Conservation (phyloP, 2,329 filamentous ascomycete genomes). For the Aureobasidium subglaciale region DNA sequence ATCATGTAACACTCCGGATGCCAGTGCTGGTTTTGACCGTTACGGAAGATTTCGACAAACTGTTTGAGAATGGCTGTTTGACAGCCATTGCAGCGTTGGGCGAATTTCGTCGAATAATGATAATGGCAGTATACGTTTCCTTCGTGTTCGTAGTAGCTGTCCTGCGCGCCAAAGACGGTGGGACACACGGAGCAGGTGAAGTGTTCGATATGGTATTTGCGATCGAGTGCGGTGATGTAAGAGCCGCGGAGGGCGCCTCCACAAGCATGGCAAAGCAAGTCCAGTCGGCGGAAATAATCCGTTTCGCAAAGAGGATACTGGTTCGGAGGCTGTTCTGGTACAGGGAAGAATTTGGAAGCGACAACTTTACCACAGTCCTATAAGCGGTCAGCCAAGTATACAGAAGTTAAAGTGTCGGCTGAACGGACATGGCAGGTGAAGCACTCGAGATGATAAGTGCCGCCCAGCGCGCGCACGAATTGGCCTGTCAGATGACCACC, state of each 20-base stretch:
- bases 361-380: constrained; percentile 97
- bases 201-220: constrained; percentile 98
- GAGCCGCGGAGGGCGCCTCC: constrained; percentile 88
- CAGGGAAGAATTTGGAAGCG: constrained; percentile 97
- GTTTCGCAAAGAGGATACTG: constrained; percentile 97
- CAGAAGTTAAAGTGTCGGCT: constrained; percentile 19
- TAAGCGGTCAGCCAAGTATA: constrained; percentile 21
- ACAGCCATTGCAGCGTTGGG: constrained; percentile 91
- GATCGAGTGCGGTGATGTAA: constrained; percentile 94
- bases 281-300: constrained; percentile 90
- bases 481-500: constrained; percentile 82
- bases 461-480: constrained; percentile 88
- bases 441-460: constrained; percentile 94
- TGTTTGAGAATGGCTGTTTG: constrained; percentile 97
- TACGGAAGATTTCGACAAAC: constrained; percentile 97
- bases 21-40: constrained; percentile 98
- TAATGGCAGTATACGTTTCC: constrained; percentile 96
- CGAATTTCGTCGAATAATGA: constrained; percentile 96
- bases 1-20: constrained; percentile 99
- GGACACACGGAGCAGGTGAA: constrained; percentile 97
- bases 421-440: constrained; percentile 85
- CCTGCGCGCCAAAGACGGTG: constrained; percentile 94
- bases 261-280: constrained; percentile 85
- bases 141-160: constrained; percentile 98
- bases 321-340: constrained; percentile 78